Conservation (phyloP, 371 early-diverging fungal genomes). For the Zychaea mexicana region DNA sequence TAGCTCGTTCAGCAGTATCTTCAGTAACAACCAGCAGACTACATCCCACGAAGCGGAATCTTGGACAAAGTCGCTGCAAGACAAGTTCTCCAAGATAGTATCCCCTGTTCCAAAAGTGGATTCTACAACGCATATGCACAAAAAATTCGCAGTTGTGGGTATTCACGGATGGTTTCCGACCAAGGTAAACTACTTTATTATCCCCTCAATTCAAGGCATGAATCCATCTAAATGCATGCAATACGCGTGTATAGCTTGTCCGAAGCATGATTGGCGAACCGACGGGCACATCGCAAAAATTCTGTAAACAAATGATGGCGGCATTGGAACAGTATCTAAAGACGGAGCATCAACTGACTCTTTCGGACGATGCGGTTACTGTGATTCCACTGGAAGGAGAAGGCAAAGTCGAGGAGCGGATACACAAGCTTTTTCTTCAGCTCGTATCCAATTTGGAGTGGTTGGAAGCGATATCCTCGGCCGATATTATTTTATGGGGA, state of each 20-base stretch:
- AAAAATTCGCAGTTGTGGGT: slow-evolving; percentile 64
- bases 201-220: too few species aligned
- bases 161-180: slow-evolving; percentile 92
- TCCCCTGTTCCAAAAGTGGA: neutral
- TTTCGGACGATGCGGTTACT: slow-evolving; percentile 62
- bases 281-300: slow-evolving; percentile 86
- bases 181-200: slow-evolving; percentile 26
- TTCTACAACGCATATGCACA: neutral
- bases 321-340: slow-evolving; percentile 63
- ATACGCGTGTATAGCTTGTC: slow-evolving; percentile 41
- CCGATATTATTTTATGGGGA: slow-evolving; percentile 83
- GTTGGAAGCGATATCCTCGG: slow-evolving; percentile 51
- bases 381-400: slow-evolving; percentile 88
- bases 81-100: neutral
- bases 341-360: slow-evolving; percentile 49
- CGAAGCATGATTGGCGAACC: slow-evolving; percentile 87
- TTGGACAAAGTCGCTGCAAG: neutral
- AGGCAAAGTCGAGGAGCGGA: slow-evolving; percentile 86
- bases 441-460: slow-evolving; percentile 51
- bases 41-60: neutral
- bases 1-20: neutral
- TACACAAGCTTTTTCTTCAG: slow-evolving; percentile 69
- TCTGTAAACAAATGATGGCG: slow-evolving; percentile 83
- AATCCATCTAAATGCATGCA: neutral
- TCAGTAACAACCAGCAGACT: neutral